Base-by-base conservation (phyloP, 2,329 filamentous ascomycete species). In the Calonectria pauciramosa region DNA sequence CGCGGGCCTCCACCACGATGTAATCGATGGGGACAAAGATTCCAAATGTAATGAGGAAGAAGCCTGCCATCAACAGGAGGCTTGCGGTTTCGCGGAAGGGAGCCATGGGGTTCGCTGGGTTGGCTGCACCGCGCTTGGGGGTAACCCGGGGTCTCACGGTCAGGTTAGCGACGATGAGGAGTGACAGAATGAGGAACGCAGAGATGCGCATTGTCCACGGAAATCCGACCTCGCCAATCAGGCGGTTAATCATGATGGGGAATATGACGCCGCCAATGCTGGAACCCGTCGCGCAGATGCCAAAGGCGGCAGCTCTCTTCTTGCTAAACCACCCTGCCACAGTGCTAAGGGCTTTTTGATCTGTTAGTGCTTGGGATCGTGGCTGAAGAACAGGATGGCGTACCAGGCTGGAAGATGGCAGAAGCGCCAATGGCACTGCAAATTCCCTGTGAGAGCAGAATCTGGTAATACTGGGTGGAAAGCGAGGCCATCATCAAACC, bases 401-500 rank as follows among this genome's bases (percentile, higher is more conserved):
- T 71, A 83, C 82, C 74, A 41, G 83, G 82, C 51, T 83, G 79
- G 54, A 85, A 84, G 38, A 85, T 79, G 63, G 81, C 81, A 4
- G 81, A 80, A 5, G 83, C 76, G 18, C 86, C 82, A 49, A 85
- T 77, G 20, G 83, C 83, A 26, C 82, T 84, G 59, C 82, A 86
- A 0, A 87, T 78, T 0, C 84, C 84, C 70, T 88, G 86, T 0
- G 85, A 81, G 0, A 88, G 73, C 9, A 87, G 77, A 13, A 87
- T 82, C 47, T 87, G 86, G 59, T 84, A 87, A 75, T 87, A 87
- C 23, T 85, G 54, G 0, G 75, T 83, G 0, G 81, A 79, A 13
- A 93, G 81, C 6, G 87, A 89, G 0, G 90, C 87, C 91, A 93
- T 92, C 90, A 94, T 93, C 2, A 93, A 80, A 3, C 90, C 89